phyloP scores from a whole-genome alignment of 75 land plant species.

The Pinus tabuliformis region DNA sequence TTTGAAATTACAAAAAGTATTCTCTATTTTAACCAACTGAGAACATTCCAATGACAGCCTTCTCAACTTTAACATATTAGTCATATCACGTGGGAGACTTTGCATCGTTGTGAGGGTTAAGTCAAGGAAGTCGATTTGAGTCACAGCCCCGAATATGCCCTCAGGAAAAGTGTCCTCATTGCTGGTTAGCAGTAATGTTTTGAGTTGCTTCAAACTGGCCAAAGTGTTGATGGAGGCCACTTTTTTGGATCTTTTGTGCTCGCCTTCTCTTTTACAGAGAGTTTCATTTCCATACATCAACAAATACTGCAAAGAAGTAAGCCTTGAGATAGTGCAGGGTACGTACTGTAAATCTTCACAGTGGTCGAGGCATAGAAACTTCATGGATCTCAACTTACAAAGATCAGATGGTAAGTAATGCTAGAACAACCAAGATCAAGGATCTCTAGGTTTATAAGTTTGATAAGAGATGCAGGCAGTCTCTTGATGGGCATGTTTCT shows the following conservation, averaged over 20 bases:
- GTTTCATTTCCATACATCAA: too few relatives aligned
- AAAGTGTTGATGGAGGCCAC: not conserved
- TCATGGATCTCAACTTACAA: slow-evolving; percentile 1
- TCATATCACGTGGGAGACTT: not conserved
- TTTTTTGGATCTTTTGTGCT: not conserved
- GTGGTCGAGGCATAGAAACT: not conserved
- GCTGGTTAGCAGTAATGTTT: not conserved
- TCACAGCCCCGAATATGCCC: not conserved
- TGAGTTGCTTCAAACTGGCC: not conserved
- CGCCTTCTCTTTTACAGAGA: too few relatives aligned
- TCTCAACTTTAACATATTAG: not conserved
- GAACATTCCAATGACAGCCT: not conserved
- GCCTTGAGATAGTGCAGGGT: not conserved
- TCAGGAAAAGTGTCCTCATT: not conserved
- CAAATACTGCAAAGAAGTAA: not conserved
- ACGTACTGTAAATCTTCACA: not conserved
- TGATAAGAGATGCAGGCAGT: not conserved
- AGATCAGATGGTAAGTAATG: not conserved
- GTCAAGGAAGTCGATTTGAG: not conserved
- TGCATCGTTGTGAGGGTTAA: slow-evolving; percentile 3
- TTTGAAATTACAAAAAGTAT: not conserved
- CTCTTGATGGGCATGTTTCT: not conserved
- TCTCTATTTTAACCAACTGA: not conserved
- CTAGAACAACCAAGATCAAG: not conserved
- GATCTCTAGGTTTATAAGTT: not conserved